Evolutionary conservation across 2,329 filamentous ascomycete species (phyloP), one percentile per base, ranked within the genome.

Genomic region (Fusarium floridanum): DNA sequence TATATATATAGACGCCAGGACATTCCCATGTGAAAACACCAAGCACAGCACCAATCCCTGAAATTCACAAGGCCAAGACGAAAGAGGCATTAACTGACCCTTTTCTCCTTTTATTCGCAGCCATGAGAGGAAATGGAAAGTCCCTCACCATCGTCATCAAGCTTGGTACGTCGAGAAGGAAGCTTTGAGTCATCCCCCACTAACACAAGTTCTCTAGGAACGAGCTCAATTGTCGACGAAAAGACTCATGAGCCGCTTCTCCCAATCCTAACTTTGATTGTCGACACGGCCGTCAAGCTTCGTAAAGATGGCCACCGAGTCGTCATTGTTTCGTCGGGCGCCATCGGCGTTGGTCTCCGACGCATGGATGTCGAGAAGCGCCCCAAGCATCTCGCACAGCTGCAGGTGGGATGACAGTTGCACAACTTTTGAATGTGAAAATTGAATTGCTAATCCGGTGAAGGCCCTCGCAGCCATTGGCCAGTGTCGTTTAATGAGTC

Each of bases 211-310:
- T 68, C 70, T 78, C 98, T 77, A 99, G 97, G 97, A 79, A 98
- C 97, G 56, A 98, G 95, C 83, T 98, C 97, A n/a, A 98, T 99
- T 77, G 95, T 99, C 75, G 95, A 98, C 84, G 97, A 99, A 83
- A 93, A 92, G 81, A 97, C 94, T 24, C 97, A 98, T 84, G 94
- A 98, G 81, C 97, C 97, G 5, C 90, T 98, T 39, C 89, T 99
- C 43, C 97, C 95, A 6, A 97, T 95, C 77, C 87, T 99, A 66
- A 95, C 94, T 70, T 87, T 96, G 70, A 98, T 99, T 75, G 97
- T 98, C 74, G 95, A 98, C 85, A 98, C 97, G 22, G 95, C 95
- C 16, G 93, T 96, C 64, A 94, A 92, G 80, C 88, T 99, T 50
- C 92, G 92, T 76, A 93, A 95, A 83, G 93, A 97, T 91, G 97